Conservation (phyloP, 768 basidiomycete species). For the Boletus reticulatus region DNA sequence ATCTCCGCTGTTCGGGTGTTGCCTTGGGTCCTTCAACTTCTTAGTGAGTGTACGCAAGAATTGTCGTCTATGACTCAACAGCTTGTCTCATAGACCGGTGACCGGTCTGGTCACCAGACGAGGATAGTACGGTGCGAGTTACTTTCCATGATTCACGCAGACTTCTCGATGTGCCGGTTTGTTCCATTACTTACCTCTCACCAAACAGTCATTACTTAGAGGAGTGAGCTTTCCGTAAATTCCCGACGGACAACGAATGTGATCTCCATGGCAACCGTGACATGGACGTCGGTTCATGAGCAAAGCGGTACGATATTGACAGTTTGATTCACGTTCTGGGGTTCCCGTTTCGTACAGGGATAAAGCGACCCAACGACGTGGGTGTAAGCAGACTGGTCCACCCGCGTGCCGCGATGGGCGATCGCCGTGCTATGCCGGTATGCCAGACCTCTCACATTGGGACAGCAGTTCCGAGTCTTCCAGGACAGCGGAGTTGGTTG, state of each 20-base stretch:
- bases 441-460: too few species aligned
- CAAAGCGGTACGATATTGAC: not conserved
- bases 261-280: slow-evolving; percentile 7
- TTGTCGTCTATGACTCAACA: too few species aligned
- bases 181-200: not conserved
- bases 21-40: too few species aligned
- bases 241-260: not conserved
- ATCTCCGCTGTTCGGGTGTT: too few species aligned
- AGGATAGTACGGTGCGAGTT: not conserved
- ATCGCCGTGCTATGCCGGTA: too few species aligned
- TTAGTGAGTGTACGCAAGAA: too few species aligned
- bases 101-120: too few species aligned
- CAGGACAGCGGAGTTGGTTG: not conserved
- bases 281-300: not conserved
- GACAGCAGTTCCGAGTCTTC: too few species aligned
- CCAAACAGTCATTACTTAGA: not conserved
- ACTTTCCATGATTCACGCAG: not conserved
- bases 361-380: not conserved
- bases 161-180: too few species aligned
- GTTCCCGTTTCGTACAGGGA: not conserved
- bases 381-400: not conserved
- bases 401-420: too few species aligned
- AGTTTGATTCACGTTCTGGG: not conserved
- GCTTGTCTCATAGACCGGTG: too few species aligned
- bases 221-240: not conserved